Evolutionary conservation across 2,329 filamentous ascomycete genomes (phyloP).

Genomic region (Berkeleyomyces basicola): DNA sequence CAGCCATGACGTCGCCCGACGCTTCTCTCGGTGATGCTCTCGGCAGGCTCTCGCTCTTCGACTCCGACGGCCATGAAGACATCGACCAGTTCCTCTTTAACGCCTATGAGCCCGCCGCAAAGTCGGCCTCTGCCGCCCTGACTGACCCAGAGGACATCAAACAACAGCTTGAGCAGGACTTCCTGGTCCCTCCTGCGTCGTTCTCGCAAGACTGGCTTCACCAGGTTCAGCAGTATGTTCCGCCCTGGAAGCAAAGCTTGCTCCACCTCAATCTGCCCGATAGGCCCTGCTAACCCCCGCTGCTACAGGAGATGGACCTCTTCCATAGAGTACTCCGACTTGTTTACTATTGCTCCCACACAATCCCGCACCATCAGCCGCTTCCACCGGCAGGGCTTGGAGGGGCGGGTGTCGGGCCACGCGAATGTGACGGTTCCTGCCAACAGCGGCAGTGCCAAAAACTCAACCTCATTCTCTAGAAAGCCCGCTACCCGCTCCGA

Average conservation of each 20-base stretch:
- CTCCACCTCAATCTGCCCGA: not conserved
- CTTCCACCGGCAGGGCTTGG: slow-evolving; percentile 78
- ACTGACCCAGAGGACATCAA: slow-evolving; percentile 42
- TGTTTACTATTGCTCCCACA: slow-evolving; percentile 76
- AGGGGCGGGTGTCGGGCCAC: slow-evolving; percentile 86
- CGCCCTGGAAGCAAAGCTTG: not conserved
- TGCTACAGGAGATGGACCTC: slow-evolving; percentile 51
- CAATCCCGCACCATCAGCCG: slow-evolving; percentile 90
- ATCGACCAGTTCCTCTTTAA: slow-evolving; percentile 10
- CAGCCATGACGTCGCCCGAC: not conserved
- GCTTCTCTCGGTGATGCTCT: not conserved
- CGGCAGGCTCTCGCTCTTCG: slow-evolving; percentile 1
- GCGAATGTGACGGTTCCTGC: slow-evolving; percentile 85
- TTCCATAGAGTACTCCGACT: slow-evolving; percentile 60
- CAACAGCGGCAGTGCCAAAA: slow-evolving; percentile 80
- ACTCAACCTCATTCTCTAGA: slow-evolving; percentile 74
- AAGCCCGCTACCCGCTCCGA: slow-evolving; percentile 78
- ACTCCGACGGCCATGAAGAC: slow-evolving; percentile 2
- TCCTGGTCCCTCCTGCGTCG: slow-evolving; percentile 59
- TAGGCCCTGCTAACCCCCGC: not conserved
- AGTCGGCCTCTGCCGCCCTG: not conserved
- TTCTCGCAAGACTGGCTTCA: slow-evolving; percentile 84
- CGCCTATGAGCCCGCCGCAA: not conserved
- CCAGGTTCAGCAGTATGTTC: slow-evolving; percentile 55
- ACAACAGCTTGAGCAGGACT: slow-evolving; percentile 54